Conservation (phyloP, 2,329 filamentous ascomycete species). For the Bipolaris zeicola region DNA sequence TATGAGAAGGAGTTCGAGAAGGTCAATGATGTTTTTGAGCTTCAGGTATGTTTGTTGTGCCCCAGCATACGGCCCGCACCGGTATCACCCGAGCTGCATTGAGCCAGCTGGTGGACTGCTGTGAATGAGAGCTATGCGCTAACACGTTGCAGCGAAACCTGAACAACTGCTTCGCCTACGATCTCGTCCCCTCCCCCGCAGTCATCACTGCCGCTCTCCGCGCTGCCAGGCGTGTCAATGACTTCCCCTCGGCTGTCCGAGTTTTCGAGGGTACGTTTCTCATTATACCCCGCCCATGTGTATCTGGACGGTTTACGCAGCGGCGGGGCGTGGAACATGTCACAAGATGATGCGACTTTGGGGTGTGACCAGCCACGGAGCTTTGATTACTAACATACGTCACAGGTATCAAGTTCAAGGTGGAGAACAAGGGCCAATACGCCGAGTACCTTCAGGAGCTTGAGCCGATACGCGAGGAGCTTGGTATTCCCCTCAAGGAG, state of each 20-base stretch:
- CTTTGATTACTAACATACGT: slow-evolving; percentile 32
- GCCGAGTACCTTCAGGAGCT: slow-evolving; percentile 94
- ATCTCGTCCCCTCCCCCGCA: slow-evolving; percentile 92
- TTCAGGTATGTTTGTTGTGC: slow-evolving; percentile 73
- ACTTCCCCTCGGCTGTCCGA: slow-evolving; percentile 96
- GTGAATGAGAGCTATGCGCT: slow-evolving; percentile 16
- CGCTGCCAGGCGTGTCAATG: slow-evolving; percentile 94
- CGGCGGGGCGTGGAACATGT: background rate
- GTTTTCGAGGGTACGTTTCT: slow-evolving; percentile 87
- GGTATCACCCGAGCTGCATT: slow-evolving; percentile 21
- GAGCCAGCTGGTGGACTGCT: slow-evolving; percentile 7
- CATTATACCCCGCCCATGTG: background rate
- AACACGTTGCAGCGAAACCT: slow-evolving; percentile 73
- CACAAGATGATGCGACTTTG: background rate
- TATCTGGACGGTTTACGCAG: background rate
- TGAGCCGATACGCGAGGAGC: slow-evolving; percentile 88
- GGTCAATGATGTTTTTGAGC: slow-evolving; percentile 99
- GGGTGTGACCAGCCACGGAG: slow-evolving; percentile 10
- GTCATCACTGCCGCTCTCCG: slow-evolving; percentile 91
- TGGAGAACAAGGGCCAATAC: slow-evolving; percentile 98
- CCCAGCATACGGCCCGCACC: slow-evolving; percentile 12
- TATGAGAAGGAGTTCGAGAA: slow-evolving; percentile 99
- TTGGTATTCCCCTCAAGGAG: slow-evolving; percentile 90
- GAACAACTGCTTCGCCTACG: slow-evolving; percentile 99
- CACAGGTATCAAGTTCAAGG: slow-evolving; percentile 96